Evolutionary conservation across 2,329 filamentous ascomycete genomes (phyloP), one percentile per base, ranked within the genome.

Genomic region (Aspergillus hortae): DNA sequence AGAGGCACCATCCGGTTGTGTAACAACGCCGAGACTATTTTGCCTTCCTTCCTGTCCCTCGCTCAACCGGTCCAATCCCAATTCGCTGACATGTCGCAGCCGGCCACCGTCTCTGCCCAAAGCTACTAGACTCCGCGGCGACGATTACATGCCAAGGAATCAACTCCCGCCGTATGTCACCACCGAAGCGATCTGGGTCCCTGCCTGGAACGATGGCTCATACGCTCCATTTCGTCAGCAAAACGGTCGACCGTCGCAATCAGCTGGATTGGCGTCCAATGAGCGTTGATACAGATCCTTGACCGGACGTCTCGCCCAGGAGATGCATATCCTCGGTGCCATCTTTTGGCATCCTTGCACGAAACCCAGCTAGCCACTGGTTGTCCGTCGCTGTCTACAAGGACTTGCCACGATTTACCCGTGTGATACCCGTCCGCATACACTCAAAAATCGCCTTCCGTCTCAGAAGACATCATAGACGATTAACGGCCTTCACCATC

Each of bases 31-130:
- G 49, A 64, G 56, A 51, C 14, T 51, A 48, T 54, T 54, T 59
- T 60, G 49, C 42, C 43, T 51, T 53, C 35, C 41, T 35, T 49
- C 30, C 48, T 45, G n/a, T 25, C 35, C 17, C 38, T 25, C 21
- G 40, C 49, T 54, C 48, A 17, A 19, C 35, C 23, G 43, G 32
- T 48, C 41, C 48, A 19, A 23, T 15, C 33, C 47, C 44, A 44
- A 17, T 40, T 57, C 57, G 50, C 62, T 65, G 49, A 65, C 53
- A 25, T 12, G 44, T 56, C 46, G 51, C 57, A 76, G 74, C 74
- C 74, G 61, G 74, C 74, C 56, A 64, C 69, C 49, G 72, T 74
- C 46, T 76, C 74, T 21, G 74, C 74, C 15, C 74, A 76, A 58
- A 76, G 74, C 57, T 75, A 74, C 60, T 76, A 71, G 61, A 47